These are phyloP conservation scores for Oxyria digyna DNA, from an alignment of 148 eudicot species.

Conservation along the genomic window DNA sequence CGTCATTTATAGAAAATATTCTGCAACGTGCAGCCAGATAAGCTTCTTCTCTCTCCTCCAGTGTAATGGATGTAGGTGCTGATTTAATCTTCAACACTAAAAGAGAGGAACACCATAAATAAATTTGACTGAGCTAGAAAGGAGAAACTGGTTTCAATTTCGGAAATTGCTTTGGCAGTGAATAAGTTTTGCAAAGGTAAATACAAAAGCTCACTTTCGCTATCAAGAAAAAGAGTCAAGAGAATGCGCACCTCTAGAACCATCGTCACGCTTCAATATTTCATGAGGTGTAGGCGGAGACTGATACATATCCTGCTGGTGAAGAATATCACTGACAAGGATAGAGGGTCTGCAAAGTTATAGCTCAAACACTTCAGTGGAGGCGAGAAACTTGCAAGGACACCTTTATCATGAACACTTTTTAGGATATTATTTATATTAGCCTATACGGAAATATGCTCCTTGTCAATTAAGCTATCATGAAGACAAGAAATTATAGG, in stretches of 20 bases:
- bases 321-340: constrained; percentile 77
- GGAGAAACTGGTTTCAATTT: not conserved
- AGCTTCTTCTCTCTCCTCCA: constrained; percentile 74
- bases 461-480: not conserved
- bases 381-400: not conserved
- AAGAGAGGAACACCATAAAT: constrained; percentile 3
- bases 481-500: not conserved
- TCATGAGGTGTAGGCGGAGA: constrained; percentile 38
- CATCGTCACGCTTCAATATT: constrained; percentile 40
- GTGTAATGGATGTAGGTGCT: constrained; percentile 24
- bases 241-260: constrained; percentile 36
- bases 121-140: not conserved
- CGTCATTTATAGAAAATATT: constrained; percentile 43
- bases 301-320: constrained; percentile 50
- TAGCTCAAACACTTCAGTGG: not conserved
- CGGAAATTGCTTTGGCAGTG: not conserved
- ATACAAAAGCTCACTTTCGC: not conserved
- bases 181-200: not conserved
- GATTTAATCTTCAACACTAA: constrained; percentile 37
- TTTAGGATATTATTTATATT: not conserved
- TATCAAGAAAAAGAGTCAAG: not conserved
- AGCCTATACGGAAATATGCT: not conserved
- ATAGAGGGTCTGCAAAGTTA: constrained; percentile 64
- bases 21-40: constrained; percentile 81
- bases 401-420: not conserved